These are phyloP conservation scores for Furcasterigmium sp. DNA, from an alignment of 2,329 filamentous ascomycete genomes.

Conservation along the genomic window DNA sequence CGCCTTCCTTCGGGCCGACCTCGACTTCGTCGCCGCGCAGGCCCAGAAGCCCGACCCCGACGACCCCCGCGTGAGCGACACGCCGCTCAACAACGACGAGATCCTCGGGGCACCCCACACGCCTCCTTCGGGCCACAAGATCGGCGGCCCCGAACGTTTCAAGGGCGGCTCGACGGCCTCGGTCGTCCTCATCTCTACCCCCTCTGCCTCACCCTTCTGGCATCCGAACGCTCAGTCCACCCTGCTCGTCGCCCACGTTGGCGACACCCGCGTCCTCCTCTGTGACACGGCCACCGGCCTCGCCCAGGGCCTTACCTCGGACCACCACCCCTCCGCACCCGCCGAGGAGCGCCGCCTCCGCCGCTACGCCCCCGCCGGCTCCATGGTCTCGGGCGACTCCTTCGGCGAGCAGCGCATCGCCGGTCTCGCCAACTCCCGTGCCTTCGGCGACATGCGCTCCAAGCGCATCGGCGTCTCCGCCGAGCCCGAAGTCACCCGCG, in stretches of 20 bases:
- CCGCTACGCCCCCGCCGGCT: conserved; percentile 68
- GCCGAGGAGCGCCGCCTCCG: conserved; percentile 77
- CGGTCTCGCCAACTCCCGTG: conserved; percentile 86
- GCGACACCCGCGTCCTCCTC: conserved; percentile 85
- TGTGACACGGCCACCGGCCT: conserved; percentile 81
- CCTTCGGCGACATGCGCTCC: conserved; percentile 87
- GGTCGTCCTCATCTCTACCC: conserved; percentile 84
- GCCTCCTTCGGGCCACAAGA: conserved; percentile 52
- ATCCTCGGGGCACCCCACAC: conserved; percentile 61
- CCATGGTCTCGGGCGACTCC: conserved; percentile 81
- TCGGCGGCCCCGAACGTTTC: conserved; percentile 75
- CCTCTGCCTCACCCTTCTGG: conserved; percentile 90
- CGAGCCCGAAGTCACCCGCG: conserved; percentile 79
- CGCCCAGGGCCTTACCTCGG: conserved; percentile 76
- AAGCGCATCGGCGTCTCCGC: conserved; percentile 93
- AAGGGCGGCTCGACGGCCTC: conserved; percentile 92
- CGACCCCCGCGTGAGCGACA: conserved; percentile 65
- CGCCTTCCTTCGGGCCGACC: conserved; percentile 87
- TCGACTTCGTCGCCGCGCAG: conserved; percentile 90
- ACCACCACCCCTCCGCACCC: conserved; percentile 89
- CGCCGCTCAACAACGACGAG: conserved; percentile 79
- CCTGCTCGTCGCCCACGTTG: conserved; percentile 82
- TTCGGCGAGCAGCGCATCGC: conserved; percentile 96
- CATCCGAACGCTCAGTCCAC: conserved; percentile 82
- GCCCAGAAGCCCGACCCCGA: conserved; percentile 72